A percentile compares a stretch with the other conserved stretches of the same genome.
phyloP scores from a whole-genome alignment of 768 basidiomycete genomes.

The Boletus pseudo-olivaceus region DNA sequence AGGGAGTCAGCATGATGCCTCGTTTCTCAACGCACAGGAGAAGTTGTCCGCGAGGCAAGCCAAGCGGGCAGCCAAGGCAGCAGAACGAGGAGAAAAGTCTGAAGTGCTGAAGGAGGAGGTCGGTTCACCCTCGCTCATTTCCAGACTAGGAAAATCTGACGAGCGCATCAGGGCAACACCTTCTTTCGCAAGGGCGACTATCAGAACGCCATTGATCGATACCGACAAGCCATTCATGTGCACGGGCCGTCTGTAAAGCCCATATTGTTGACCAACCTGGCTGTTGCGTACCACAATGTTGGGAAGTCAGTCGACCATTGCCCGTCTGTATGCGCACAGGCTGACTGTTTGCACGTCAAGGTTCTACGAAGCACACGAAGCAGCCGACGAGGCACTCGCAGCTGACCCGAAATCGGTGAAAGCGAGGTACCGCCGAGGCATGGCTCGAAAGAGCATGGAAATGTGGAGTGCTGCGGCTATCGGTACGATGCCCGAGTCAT shows the following conservation, averaged over 20 bases:
- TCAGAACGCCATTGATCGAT: conserved; percentile 37
- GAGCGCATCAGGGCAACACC: conserved; percentile 35
- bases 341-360: no score
- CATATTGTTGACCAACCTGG: conserved; percentile 40
- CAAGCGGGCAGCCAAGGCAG: conserved; percentile 17
- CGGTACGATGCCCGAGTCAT: conserved; percentile 14
- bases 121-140: not conserved
- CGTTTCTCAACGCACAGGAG: not conserved
- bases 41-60: conserved; percentile 8
- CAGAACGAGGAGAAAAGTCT: conserved; percentile 18
- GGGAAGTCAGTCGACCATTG: conserved; percentile 30
- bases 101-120: conserved; percentile 32
- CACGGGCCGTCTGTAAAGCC: conserved; percentile 35
- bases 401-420: conserved; percentile 32
- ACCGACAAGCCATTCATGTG: conserved; percentile 36
- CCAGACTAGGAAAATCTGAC: no score
- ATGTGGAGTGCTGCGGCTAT: conserved; percentile 16
- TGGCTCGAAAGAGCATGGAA: conserved; percentile 31
- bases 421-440: conserved; percentile 34
- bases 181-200: conserved; percentile 39
- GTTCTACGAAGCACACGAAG: conserved; percentile 27
- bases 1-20: not conserved
- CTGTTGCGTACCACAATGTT: conserved; percentile 42
- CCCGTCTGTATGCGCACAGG: no score
- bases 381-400: conserved; percentile 25